A percentile compares a stretch with the other conserved stretches of the same genome.
Evolutionary conservation across 176 grass and related monocot genomes (phyloP).

Genomic region (Poa pratensis): DNA sequence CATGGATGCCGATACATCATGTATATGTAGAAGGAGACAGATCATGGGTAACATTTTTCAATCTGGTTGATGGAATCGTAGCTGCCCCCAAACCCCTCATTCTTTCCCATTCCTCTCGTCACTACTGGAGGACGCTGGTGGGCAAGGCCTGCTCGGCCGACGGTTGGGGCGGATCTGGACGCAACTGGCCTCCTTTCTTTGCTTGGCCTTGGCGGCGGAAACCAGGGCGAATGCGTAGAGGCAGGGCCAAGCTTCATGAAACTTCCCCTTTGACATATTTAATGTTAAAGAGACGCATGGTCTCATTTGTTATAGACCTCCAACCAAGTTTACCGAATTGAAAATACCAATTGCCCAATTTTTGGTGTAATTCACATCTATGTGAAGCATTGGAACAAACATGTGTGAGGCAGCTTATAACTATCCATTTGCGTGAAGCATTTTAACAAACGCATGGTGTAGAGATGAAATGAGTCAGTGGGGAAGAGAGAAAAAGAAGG

Average conservation of each 20-base stretch:
- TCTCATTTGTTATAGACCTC: not conserved
- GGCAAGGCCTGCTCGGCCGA: too few species aligned
- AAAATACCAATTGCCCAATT: not conserved
- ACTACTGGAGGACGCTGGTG: too few species aligned
- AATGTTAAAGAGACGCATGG: not conserved
- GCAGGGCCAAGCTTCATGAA: not conserved
- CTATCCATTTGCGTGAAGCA: not conserved
- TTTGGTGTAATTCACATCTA: not conserved
- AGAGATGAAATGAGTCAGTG: not conserved
- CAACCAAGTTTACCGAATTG: not conserved
- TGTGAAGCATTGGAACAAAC: not conserved
- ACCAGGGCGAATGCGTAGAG: too few species aligned
- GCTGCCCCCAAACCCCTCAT: too few species aligned
- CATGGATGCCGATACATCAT: too few species aligned
- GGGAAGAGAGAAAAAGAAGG: not conserved
- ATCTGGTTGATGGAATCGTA: too few species aligned
- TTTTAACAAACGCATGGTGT: not conserved
- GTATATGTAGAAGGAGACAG: too few species aligned
- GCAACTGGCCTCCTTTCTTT: too few species aligned
- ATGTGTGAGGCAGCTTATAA: not conserved
- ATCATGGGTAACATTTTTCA: too few species aligned
- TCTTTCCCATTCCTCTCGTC: too few species aligned
- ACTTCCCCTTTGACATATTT: not conserved
- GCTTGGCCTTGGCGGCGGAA: too few species aligned
- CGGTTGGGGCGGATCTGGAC: too few species aligned